phyloP scores from a whole-genome alignment of 352 stramenopile species.

The Pythium angustatum region DNA sequence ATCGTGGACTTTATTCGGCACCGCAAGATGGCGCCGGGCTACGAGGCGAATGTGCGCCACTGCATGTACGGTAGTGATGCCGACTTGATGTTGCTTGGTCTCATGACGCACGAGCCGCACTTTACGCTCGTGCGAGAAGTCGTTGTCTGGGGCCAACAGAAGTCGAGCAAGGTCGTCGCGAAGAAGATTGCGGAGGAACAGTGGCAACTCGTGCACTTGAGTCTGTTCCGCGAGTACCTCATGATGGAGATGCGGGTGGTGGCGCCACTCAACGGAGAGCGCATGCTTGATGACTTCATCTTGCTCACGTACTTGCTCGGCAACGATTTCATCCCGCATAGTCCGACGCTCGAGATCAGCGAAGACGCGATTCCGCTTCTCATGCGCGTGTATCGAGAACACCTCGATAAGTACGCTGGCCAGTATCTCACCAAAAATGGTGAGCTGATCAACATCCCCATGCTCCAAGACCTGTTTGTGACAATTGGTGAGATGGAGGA shows the following conservation, averaged over 20 bases:
- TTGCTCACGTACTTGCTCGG: slow-evolving; percentile 99
- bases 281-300: slow-evolving; percentile 99
- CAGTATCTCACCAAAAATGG: slow-evolving; percentile 93
- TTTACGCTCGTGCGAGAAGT: slow-evolving; percentile 99
- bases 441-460: slow-evolving; percentile 85
- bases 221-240: slow-evolving; percentile 97
- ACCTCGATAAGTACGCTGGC: slow-evolving; percentile 77
- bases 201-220: slow-evolving; percentile 97
- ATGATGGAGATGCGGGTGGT: slow-evolving; percentile 94
- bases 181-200: slow-evolving; percentile 95
- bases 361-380: slow-evolving; percentile 97
- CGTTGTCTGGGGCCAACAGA: slow-evolving; percentile 91
- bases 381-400: slow-evolving; percentile 90
- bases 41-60: slow-evolving; percentile 95
- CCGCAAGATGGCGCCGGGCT: slow-evolving; percentile 89
- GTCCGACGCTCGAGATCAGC: slow-evolving; percentile 97
- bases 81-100: slow-evolving; percentile 98
- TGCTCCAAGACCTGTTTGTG: slow-evolving; percentile 92
- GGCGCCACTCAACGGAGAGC: slow-evolving; percentile 77
- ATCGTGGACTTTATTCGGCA: slow-evolving; percentile 98
- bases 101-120: slow-evolving; percentile 98
- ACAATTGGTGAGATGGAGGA: slow-evolving; percentile 94
- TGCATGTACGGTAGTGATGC: slow-evolving; percentile 99
- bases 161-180: slow-evolving; percentile 48
- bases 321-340: slow-evolving; percentile 99